Evolutionary conservation across 495 filamentous ascomycete species (phyloP).

Genomic region (Thermothielavioides terrestris): DNA sequence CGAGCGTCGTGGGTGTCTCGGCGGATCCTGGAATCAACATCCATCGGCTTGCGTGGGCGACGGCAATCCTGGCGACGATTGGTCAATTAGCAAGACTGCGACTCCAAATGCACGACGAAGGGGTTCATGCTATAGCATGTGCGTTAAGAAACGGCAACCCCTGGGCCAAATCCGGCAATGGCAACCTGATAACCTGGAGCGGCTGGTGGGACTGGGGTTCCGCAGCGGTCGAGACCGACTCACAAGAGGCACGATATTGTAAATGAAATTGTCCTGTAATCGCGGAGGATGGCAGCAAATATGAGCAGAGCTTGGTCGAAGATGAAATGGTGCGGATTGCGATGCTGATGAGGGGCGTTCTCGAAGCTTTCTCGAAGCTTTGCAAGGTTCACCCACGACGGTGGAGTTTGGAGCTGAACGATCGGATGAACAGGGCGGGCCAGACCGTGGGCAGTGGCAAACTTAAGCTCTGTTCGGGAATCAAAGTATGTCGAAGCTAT

Average conservation of each 20-base stretch:
- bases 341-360: background rate
- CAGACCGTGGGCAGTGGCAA: background rate
- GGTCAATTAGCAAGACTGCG: constrained; percentile 7
- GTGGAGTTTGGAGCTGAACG: background rate
- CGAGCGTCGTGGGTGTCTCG: background rate
- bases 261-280: background rate
- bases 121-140: constrained; percentile 15
- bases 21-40: too few relatives aligned
- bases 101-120: background rate
- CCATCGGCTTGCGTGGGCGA: background rate
- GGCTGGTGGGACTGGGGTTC: background rate
- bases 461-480: background rate
- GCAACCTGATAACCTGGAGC: background rate
- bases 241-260: constrained; percentile 3
- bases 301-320: too few relatives aligned
- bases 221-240: background rate
- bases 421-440: constrained; percentile 4
- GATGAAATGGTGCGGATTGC: background rate
- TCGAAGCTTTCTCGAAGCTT: constrained; percentile 1
- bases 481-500: too few relatives aligned
- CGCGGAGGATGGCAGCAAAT: too few relatives aligned
- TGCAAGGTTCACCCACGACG: background rate
- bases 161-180: constrained; percentile 5
- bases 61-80: constrained; percentile 1
- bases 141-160: constrained; percentile 5